Percentiles rank a stretch among this genome's conserved stretches.
These are phyloP conservation scores for Mycosphaerella arachidis DNA, from an alignment of 2,329 filamentous ascomycete genomes.

Conservation along the genomic window DNA sequence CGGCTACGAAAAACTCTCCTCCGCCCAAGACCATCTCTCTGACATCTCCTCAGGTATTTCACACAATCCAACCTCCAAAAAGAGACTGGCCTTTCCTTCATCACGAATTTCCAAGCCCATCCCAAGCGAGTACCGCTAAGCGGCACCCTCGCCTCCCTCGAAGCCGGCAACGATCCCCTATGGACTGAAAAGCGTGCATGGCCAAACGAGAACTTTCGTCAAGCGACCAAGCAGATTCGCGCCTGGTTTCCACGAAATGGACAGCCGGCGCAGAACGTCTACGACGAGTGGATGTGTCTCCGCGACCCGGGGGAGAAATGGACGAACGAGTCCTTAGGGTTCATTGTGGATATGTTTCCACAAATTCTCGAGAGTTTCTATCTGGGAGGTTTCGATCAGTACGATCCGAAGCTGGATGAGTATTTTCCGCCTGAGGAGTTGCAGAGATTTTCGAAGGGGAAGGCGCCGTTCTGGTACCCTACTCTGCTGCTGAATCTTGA, in stretches of 20 bases:
- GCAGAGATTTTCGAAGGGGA: constrained; percentile 26
- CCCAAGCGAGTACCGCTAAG: constrained; percentile 35
- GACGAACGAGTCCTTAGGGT: constrained; percentile 61
- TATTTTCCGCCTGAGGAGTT: constrained; percentile 18
- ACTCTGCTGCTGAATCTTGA: constrained; percentile 73
- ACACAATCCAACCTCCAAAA: constrained; percentile 59
- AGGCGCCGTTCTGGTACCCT: constrained; percentile 63
- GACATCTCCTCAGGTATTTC: constrained; percentile 43
- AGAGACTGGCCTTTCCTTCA: constrained; percentile 55
- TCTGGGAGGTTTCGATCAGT: constrained; percentile 31
- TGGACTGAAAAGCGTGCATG: constrained; percentile 45
- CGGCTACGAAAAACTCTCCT: constrained; percentile 3
- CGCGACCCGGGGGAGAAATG: constrained; percentile 57
- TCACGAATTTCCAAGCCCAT: constrained; percentile 51
- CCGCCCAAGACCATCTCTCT: background rate
- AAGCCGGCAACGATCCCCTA: constrained; percentile 41
- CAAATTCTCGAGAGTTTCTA: constrained; percentile 54
- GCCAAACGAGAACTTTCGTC: constrained; percentile 45
- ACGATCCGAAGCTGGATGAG: constrained; percentile 27
- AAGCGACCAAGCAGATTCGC: constrained; percentile 49
- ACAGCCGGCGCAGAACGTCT: constrained; percentile 37
- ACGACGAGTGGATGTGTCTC: constrained; percentile 66
- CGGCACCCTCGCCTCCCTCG: constrained; percentile 41
- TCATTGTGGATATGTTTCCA: constrained; percentile 65
- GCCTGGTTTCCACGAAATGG: constrained; percentile 50